Conservation (phyloP, 345 rosid species). For the Rhizophora apiculata region DNA sequence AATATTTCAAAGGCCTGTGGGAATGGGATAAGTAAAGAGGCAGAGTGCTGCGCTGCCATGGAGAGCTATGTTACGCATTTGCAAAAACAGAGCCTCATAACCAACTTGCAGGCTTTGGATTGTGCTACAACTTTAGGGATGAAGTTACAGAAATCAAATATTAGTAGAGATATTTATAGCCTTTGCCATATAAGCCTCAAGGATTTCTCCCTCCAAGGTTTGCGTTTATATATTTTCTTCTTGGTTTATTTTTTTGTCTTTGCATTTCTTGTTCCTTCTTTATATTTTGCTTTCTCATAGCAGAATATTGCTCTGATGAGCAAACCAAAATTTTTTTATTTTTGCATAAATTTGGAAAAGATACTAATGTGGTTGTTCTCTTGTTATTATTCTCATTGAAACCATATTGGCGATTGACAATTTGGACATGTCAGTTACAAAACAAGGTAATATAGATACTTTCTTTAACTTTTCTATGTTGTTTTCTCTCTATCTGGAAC, state of each 20-base stretch:
- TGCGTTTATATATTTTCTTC: not conserved
- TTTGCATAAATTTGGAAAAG: not conserved
- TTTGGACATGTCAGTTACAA: conserved; percentile 47
- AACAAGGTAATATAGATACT: conserved; percentile 48
- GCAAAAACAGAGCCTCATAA: conserved; percentile 87
- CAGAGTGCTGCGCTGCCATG: conserved; percentile 77
- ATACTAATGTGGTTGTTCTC: conserved; percentile 23
- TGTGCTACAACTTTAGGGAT: conserved; percentile 71
- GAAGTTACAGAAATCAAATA: conserved; percentile 63
- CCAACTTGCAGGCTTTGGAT: conserved; percentile 93
- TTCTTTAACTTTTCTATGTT: conserved; percentile 3
- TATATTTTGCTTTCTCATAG: conserved; percentile 3
- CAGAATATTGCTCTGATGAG: not conserved
- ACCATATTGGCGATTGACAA: conserved; percentile 12
- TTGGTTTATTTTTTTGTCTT: not conserved
- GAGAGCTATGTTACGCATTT: conserved; percentile 81
- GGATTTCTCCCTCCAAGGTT: conserved; percentile 98
- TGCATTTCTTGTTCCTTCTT: not conserved
- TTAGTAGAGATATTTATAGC: conserved; percentile 61
- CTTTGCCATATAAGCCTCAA: conserved; percentile 86
- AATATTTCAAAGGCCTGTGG: conserved; percentile 64
- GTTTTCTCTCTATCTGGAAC: not conserved
- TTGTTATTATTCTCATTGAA: conserved; percentile 12
- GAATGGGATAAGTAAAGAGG: conserved; percentile 44
- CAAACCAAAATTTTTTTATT: conserved; percentile 9